Conservation (phyloP, 2,329 filamentous ascomycete species). For the Penicillium griseofulvum region DNA sequence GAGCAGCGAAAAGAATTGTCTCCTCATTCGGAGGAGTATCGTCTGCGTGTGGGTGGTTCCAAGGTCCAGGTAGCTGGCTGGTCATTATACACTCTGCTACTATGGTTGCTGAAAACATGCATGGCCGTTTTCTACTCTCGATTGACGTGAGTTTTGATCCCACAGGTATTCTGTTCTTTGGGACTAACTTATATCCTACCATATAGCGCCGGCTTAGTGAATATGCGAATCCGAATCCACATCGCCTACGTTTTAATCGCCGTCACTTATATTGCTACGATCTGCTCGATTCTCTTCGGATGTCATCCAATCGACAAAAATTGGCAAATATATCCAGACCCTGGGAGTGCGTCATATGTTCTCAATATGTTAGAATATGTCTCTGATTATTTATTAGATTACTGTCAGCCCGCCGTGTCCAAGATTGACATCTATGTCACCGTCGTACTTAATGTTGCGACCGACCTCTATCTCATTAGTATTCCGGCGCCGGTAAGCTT, state of each 20-base stretch:
- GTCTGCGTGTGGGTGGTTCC: conserved; percentile 52
- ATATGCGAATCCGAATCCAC: conserved; percentile 48
- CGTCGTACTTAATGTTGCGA: conserved; percentile 53
- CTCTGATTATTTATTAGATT: conserved; percentile 29
- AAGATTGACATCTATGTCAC: conserved; percentile 53
- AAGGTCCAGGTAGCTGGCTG: conserved; percentile 56
- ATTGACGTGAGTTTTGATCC: conserved; percentile 43
- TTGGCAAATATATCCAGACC: conserved; percentile 61
- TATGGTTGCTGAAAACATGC: conserved; percentile 56
- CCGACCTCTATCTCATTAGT: conserved; percentile 59
- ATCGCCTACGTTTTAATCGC: conserved; percentile 53
- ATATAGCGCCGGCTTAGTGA: conserved; percentile 40
- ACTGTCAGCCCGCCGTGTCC: conserved; percentile 52
- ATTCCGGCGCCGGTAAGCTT: conserved; percentile 54
- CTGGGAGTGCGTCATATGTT: conserved; percentile 48
- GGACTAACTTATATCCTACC: neutral
- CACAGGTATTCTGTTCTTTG: neutral
- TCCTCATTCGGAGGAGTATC: conserved; percentile 48
- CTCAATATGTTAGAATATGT: neutral
- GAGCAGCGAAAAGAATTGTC: conserved; percentile 48
- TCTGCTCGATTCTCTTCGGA: conserved; percentile 52
- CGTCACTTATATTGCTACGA: conserved; percentile 50
- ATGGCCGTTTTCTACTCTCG: conserved; percentile 58
- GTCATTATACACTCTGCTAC: conserved; percentile 52
- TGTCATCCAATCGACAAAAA: conserved; percentile 55